A percentile compares a stretch with the other conserved stretches of the same genome.
These are phyloP conservation scores for Teratosphaeria nubilosa DNA, from an alignment of 2,329 filamentous ascomycete species.

Conservation along the genomic window DNA sequence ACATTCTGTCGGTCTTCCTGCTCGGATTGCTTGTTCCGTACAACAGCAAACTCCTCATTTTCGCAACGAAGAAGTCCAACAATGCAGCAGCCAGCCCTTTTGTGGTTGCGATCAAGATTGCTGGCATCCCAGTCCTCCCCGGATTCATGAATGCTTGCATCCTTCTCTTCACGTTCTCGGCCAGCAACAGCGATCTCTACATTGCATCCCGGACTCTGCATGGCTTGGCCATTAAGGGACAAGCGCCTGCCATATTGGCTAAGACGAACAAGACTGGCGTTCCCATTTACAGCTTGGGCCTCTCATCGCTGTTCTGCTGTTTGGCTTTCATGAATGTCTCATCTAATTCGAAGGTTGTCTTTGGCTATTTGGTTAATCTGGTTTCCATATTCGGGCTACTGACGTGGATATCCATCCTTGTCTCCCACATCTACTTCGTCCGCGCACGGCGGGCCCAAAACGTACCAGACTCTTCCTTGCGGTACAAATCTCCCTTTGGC, in stretches of 20 bases:
- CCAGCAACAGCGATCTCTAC: constrained; percentile 69
- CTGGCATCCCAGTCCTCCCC: constrained; percentile 52
- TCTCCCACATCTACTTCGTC: constrained; percentile 41
- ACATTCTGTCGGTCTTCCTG: constrained; percentile 62
- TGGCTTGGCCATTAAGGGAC: constrained; percentile 60
- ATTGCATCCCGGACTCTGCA: constrained; percentile 50
- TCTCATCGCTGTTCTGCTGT: constrained; percentile 54
- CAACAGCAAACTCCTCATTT: constrained; percentile 49
- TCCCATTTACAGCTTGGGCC: constrained; percentile 53
- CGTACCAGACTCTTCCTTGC: constrained; percentile 32
- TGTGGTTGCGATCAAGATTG: constrained; percentile 59
- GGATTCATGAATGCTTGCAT: constrained; percentile 66
- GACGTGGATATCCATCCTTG: constrained; percentile 41
- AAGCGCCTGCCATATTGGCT: constrained; percentile 62
- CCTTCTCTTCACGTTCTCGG: constrained; percentile 65
- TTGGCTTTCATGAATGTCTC: constrained; percentile 42
- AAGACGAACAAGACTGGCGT: constrained; percentile 62
- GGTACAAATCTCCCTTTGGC: constrained; percentile 60
- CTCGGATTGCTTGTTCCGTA: constrained; percentile 70
- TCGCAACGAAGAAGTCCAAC: constrained; percentile 38
- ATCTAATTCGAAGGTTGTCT: constrained; percentile 29
- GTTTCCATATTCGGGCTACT: constrained; percentile 31
- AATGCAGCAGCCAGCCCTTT: constrained; percentile 56
- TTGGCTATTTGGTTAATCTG: constrained; percentile 38
- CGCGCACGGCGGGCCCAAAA: constrained; percentile 35